Conservation (phyloP, 2,329 filamentous ascomycete genomes). For the Alternaria solani region DNA sequence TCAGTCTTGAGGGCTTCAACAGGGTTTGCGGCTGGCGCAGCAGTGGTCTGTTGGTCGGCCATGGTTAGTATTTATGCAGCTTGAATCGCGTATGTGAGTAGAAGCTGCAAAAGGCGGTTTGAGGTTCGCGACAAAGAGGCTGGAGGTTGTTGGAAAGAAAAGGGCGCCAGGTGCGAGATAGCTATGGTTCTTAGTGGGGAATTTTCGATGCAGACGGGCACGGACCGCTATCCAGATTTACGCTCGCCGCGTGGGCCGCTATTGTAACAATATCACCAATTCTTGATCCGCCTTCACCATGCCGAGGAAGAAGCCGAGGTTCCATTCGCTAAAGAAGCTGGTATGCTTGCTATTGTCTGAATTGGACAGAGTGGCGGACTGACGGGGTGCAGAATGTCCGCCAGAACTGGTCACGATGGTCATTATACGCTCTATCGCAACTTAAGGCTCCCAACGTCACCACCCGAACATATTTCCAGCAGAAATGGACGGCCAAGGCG, state of each 20-base stretch:
- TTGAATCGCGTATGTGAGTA: conserved; percentile 14
- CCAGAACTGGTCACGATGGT: conserved; percentile 97
- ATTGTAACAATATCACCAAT: conserved; percentile 11
- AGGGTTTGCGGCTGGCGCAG: conserved; percentile 30
- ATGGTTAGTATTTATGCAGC: conserved; percentile 22
- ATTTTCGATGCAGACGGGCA: conserved; percentile 21
- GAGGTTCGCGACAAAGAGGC: conserved; percentile 1
- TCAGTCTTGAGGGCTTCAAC: conserved; percentile 25
- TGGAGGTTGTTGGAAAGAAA: conserved; percentile 9
- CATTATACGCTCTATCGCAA: conserved; percentile 84
- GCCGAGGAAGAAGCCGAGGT: conserved; percentile 61
- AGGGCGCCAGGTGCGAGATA: conserved; percentile 10
- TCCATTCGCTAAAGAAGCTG: conserved; percentile 71
- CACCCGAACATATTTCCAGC: conserved; percentile 84
- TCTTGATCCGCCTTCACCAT: conserved; percentile 37
- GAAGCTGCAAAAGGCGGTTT: conserved; percentile 1
- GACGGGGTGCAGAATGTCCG: conserved; percentile 75
- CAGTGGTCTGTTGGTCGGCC: conserved; percentile 33
- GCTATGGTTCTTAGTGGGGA: conserved; percentile 21
- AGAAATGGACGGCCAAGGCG: conserved; percentile 95
- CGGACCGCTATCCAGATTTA: conserved; percentile 8
- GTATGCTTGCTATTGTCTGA: conserved; percentile 58
- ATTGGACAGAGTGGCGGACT: conserved; percentile 9
- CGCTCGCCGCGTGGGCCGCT: conserved; percentile 12
- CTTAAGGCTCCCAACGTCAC: conserved; percentile 54